Evolutionary conservation across 805 yeast genomes (phyloP).

Genomic region (Yarrowia sp.): DNA sequence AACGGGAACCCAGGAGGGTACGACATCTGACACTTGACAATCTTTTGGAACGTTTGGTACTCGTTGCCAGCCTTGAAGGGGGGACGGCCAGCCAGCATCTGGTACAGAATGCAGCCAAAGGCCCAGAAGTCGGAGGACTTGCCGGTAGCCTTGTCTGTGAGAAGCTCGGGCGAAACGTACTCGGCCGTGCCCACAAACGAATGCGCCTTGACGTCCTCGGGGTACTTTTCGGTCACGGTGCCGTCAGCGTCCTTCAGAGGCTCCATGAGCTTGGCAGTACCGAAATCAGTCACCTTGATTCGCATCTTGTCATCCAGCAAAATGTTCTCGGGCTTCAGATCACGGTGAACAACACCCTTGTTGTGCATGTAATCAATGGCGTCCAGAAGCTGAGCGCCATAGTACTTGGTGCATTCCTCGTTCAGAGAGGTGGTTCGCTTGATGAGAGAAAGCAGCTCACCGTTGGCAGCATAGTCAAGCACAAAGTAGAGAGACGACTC

Average conservation of each 20-base stretch:
- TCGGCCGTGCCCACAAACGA: constrained; percentile 98
- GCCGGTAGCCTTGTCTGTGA: constrained; percentile 74
- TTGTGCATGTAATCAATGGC: constrained; percentile 85
- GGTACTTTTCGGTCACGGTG: constrained; percentile 34
- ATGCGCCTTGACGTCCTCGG: constrained; percentile 41
- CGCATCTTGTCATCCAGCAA: constrained; percentile 80
- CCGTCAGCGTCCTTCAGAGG: constrained; percentile 32
- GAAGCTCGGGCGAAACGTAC: constrained; percentile 88
- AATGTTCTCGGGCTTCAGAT: constrained; percentile 91
- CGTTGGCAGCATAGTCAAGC: constrained; percentile 89
- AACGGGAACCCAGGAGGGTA: constrained; percentile 68
- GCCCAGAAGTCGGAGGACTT: constrained; percentile 92
- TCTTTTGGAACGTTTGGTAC: constrained; percentile 82
- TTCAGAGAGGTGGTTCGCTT: constrained; percentile 62
- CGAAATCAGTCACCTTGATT: constrained; percentile 92
- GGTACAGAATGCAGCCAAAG: constrained; percentile 81
- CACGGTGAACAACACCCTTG: constrained; percentile 88
- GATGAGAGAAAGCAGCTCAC: constrained; percentile 81
- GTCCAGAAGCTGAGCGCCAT: constrained; percentile 83
- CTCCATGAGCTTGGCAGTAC: constrained; percentile 84
- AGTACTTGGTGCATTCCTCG: constrained; percentile 72
- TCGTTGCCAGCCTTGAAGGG: constrained; percentile 88
- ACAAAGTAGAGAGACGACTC: constrained; percentile 83
- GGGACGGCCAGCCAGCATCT: constrained; percentile 76
- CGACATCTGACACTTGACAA: constrained; percentile 68